Evolutionary conservation across 805 yeast species (phyloP), one percentile per base, ranked within the genome.

Genomic region (Saturnispora dispora): DNA sequence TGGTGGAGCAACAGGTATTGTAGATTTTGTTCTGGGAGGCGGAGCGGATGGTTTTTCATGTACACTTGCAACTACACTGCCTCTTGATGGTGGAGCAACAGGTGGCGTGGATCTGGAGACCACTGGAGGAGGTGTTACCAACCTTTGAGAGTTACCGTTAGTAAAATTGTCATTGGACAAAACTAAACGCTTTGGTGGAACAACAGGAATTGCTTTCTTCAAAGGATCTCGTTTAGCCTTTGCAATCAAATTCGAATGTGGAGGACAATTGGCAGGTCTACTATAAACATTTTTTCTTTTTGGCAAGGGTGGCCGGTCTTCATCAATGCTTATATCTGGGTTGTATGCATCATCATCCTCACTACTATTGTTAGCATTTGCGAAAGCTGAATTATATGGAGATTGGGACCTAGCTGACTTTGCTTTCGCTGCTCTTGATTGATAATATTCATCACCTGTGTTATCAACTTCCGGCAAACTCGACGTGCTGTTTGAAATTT

Each of bases 11-110:
- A 46, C 43, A 9, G 56, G 53, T 43, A 30, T 30, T 30, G n/a
- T 9, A 30, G 44, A 7, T 40, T 65, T 56, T 2, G 63, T 36
- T 42, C 64, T 53, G 4, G 66, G 57, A n/a, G 69, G 66, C 5
- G 74, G 74, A 0, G 74, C 71, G 4, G 69, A 62, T 4, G 72
- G 69, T 37, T 30, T n/a, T 28, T 23, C 8, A 44, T 20, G 25
- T 45, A 35, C 37, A 39, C 20, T 43, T 33, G 13, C 39, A 40
- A 10, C 13, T 3, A 37, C 17, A 22, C 8, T n/a, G 13, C 11
- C 17, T 15, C 52, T 46, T 28, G 45, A 55, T 9, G 57, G 52
- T 9, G 56, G 52, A 9, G 54, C 54, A 5, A 51, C 45, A 2
- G 60, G 54, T 15, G 52, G 53, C 20, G 22, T 42, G 47, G 51